Evolutionary conservation across 225 moss, liverwort and hornwort species (phyloP), one percentile per base, ranked within the genome.

Genomic region (Marchantia paleacea): DNA sequence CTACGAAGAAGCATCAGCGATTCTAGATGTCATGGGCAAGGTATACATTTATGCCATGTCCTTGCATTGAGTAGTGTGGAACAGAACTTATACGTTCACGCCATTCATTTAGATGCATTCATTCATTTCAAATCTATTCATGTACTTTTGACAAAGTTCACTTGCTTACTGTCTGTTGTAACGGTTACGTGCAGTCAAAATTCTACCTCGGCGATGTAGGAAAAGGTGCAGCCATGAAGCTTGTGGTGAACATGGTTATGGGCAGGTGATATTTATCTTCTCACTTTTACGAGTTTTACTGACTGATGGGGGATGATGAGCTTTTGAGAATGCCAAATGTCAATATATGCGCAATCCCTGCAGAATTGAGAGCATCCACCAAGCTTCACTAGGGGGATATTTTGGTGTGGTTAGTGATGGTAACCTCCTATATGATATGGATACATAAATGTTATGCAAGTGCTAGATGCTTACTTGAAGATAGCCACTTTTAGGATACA

Each of bases 181-280:
- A 39, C 39, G 39, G 39, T 39, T 39, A 39, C 39, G 39, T 39
- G 86, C 86, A 96, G 96, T 92, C 96, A 49, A 92, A 85, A 80
- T 94, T 92, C 82, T 97, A 85, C 80, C 85, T 97, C 11, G 94
- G 96, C 65, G 91, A 97, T 75, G 91, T 94, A 50, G 94, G 94
- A 79, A 88, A 94, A 55, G 94, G 90, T 82, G 96, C 96, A 80
- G 91, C 92, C 52, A 97, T 97, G 96, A 97, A 97, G 86, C 88
- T 97, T 70, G 92, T 97, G 53, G 94, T 97, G 79, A 97, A 94
- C 83, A 97, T 97, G 96, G 81, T 97, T 31, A 93, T 97, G 97
- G 97, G 94, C 83, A 91, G 94, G 96, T 96, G 58, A 85, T 39
- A 79, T 31, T 54, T 0, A 24, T 16, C 55, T 39, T 39, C 39